Percentiles rank a stretch among this genome's conserved stretches.
Conservation (phyloP, 2,329 filamentous ascomycete species). For the Endothia cerciana region DNA sequence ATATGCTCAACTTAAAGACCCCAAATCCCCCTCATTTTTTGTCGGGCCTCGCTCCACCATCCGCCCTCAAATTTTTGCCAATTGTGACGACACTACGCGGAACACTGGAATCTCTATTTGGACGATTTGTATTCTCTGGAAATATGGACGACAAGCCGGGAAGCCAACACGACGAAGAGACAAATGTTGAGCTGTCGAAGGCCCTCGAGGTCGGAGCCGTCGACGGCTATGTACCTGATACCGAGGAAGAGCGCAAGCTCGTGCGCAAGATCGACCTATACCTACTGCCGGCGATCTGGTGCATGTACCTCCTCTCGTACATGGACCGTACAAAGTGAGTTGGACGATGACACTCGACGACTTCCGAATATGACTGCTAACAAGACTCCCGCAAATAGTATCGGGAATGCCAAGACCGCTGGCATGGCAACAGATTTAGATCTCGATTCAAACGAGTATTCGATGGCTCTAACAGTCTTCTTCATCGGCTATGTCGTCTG, state of each 20-base stretch:
- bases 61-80: background rate
- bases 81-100: background rate
- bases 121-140: background rate
- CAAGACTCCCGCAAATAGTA: background rate
- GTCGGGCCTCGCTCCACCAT: background rate
- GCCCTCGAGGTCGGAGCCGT: background rate
- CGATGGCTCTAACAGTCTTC: slow-evolving; percentile 44
- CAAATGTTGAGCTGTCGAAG: slow-evolving; percentile 13
- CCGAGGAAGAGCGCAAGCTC: slow-evolving; percentile 22
- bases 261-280: slow-evolving; percentile 44
- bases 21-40: background rate
- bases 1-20: background rate
- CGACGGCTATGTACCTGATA: slow-evolving; percentile 23
- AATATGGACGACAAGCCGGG: slow-evolving; percentile 19
- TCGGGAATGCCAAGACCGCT: slow-evolving; percentile 47
- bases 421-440: slow-evolving; percentile 47
- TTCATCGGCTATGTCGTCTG: slow-evolving; percentile 49
- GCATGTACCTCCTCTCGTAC: slow-evolving; percentile 47
- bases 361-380: background rate
- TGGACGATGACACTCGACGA: too few relatives aligned
- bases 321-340: slow-evolving; percentile 50
- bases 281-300: slow-evolving; percentile 45
- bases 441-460: slow-evolving; percentile 46
- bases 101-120: background rate
- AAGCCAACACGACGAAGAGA: slow-evolving; percentile 16